Conservation (phyloP, 805 yeast species). For the Debaryomyces hansenii region DNA sequence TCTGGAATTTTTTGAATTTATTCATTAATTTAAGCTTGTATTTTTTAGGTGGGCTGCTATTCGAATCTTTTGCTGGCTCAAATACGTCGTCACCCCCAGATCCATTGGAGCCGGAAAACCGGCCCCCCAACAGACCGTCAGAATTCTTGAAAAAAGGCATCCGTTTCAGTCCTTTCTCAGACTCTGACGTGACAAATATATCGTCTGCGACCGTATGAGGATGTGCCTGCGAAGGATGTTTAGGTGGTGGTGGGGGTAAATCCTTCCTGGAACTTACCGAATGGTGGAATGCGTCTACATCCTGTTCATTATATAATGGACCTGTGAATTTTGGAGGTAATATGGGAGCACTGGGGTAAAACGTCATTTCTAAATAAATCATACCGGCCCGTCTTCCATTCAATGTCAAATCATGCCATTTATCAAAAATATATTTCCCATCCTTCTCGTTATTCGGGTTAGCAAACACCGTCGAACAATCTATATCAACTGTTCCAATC, state of each 20-base stretch:
- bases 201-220: conserved; percentile 21
- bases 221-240: conserved; percentile 10
- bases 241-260: conserved; percentile 12
- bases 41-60: conserved; percentile 9
- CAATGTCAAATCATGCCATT: conserved; percentile 74
- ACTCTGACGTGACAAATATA: conserved; percentile 18
- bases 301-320: conserved; percentile 1
- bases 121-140: neutral
- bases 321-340: conserved; percentile 36
- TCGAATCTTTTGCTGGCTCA: conserved; percentile 13
- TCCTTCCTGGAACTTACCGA: neutral
- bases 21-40: conserved; percentile 24
- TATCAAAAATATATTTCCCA: conserved; percentile 72
- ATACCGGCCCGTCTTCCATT: conserved; percentile 82
- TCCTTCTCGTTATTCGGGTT: conserved; percentile 48
- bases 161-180: conserved; percentile 10
- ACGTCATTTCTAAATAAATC: conserved; percentile 88
- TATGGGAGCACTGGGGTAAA: conserved; percentile 61
- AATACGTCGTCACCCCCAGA: neutral
- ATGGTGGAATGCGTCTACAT: neutral
- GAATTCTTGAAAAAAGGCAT: conserved; percentile 12
- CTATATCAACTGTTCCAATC: conserved; percentile 79
- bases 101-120: neutral
- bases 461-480: conserved; percentile 68
- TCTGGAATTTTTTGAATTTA: conserved; percentile 33